Evolutionary conservation across 78 protist species (phyloP).

Genomic region (Dictyostelium citrinum): DNA sequence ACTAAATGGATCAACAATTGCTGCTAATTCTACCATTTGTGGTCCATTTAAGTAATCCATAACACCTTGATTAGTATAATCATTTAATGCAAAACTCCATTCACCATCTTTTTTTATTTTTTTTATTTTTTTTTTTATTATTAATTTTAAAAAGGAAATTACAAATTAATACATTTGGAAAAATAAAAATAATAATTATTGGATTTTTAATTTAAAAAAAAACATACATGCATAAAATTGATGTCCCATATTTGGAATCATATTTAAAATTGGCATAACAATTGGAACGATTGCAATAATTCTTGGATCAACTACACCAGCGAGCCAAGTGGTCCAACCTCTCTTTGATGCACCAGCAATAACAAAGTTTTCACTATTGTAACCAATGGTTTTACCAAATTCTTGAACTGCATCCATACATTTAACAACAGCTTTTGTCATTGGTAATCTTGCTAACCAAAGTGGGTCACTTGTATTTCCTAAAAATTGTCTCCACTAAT

Average conservation of each 20-base stretch:
- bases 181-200: too few relatives aligned
- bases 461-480: constrained; percentile 43
- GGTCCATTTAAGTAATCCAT: constrained; percentile 53
- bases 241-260: constrained; percentile 53
- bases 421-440: constrained; percentile 76
- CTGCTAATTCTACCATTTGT: constrained; percentile 23
- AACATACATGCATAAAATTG: constrained; percentile 54
- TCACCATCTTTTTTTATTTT: constrained; percentile 45
- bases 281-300: constrained; percentile 75
- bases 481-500: constrained; percentile 73
- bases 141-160: too few relatives aligned
- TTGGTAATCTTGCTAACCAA: constrained; percentile 84
- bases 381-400: constrained; percentile 38
- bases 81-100: constrained; percentile 68
- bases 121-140: too few relatives aligned
- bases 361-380: constrained; percentile 5
- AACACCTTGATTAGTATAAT: constrained; percentile 53
- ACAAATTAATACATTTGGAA: background rate
- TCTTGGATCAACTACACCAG: constrained; percentile 73
- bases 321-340: constrained; percentile 83
- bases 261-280: constrained; percentile 67
- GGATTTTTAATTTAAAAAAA: background rate
- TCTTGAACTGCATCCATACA: constrained; percentile 78
- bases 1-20: constrained; percentile 67
- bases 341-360: constrained; percentile 88